These are phyloP conservation scores for Geotrichum aggregatum DNA, from an alignment of 1,139 yeast genomes.

Conservation along the genomic window DNA sequence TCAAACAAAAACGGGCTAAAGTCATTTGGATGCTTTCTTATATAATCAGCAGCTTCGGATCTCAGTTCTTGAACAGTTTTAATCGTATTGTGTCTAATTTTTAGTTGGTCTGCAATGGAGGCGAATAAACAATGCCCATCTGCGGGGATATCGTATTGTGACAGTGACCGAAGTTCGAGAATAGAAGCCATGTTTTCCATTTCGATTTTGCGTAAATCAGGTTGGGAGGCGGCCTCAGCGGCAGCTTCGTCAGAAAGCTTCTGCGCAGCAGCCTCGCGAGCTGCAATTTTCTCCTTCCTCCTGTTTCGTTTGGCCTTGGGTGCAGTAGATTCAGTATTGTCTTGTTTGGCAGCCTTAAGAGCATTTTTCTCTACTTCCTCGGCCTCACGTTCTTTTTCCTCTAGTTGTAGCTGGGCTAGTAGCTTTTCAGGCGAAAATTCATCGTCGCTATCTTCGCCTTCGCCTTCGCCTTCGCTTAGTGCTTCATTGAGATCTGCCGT, in stretches of 20 bases:
- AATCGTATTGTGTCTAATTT: constrained; percentile 46
- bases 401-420: constrained; percentile 51
- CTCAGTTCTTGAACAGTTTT: constrained; percentile 55
- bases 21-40: constrained; percentile 59
- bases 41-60: constrained; percentile 59
- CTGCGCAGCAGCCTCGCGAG: constrained; percentile 65
- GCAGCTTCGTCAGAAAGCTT: constrained; percentile 63
- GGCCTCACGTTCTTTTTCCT: constrained; percentile 24
- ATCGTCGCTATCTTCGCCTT: constrained; percentile 38
- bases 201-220: constrained; percentile 70
- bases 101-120: constrained; percentile 74
- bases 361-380: constrained; percentile 17
- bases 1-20: constrained; percentile 80
- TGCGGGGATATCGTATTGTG: constrained; percentile 59
- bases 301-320: constrained; percentile 55
- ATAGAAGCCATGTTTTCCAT: constrained; percentile 56
- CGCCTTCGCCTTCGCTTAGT: constrained; percentile 23
- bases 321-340: constrained; percentile 6
- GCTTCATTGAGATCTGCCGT: neutral
- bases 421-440: constrained; percentile 63
- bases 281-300: constrained; percentile 77
- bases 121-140: constrained; percentile 95
- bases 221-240: constrained; percentile 60
- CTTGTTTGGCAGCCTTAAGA: neutral
- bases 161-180: constrained; percentile 47